These are phyloP conservation scores for Leersia perrieri DNA, from an alignment of 176 grass and related monocot genomes.

Conservation along the genomic window DNA sequence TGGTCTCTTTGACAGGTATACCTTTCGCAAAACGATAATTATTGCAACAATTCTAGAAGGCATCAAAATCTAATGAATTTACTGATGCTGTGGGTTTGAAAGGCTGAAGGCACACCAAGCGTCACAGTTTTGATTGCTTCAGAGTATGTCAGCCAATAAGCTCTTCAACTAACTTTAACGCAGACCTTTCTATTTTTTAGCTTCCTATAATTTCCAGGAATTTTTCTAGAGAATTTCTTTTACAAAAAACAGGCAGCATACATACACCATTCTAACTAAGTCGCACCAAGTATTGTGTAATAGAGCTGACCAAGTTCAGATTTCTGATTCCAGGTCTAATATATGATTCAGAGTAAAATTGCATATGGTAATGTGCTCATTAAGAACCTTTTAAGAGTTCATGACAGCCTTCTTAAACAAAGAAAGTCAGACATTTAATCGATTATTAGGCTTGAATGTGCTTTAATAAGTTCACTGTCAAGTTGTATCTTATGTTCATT, in stretches of 20 bases:
- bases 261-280: no score
- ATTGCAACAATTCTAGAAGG: no score
- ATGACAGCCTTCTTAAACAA: background rate
- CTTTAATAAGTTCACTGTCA: background rate
- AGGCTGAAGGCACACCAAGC: background rate
- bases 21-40: no score
- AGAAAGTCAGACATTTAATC: background rate
- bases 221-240: no score
- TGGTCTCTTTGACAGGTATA: no score
- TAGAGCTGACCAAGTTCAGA: no score
- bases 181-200: background rate
- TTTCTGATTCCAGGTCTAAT: no score
- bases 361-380: background rate
- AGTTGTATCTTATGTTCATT: background rate
- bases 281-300: no score
- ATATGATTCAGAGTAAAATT: background rate
- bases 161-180: background rate
- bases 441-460: background rate
- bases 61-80: no score
- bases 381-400: background rate
- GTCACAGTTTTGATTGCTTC: background rate
- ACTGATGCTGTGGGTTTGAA: background rate
- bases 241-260: no score
- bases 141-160: background rate
- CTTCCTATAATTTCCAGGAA: background rate